phyloP scores from a whole-genome alignment of 2,329 filamentous ascomycete species.

The Podosphaera aphanis region DNA sequence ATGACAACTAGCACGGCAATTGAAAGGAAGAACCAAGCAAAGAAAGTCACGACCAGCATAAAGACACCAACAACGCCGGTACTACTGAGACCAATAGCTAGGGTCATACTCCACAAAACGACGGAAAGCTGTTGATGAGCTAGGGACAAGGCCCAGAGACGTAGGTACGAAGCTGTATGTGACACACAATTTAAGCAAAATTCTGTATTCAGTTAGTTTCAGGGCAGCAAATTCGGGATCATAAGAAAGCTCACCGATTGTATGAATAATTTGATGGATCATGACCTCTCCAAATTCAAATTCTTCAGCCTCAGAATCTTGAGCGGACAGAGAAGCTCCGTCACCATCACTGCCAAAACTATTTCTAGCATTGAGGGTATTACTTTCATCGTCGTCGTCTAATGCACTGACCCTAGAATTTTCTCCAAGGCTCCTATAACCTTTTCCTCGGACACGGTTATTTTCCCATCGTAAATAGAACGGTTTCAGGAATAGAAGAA shows the following conservation, averaged over 20 bases:
- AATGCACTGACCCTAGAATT: slow-evolving; percentile 68
- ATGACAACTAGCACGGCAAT: slow-evolving; percentile 69
- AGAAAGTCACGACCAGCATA: slow-evolving; percentile 62
- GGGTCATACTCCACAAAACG: slow-evolving; percentile 91
- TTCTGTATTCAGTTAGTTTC: slow-evolving; percentile 30
- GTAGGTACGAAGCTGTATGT: slow-evolving; percentile 93
- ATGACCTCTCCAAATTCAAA: slow-evolving; percentile 95
- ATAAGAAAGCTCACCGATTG: slow-evolving; percentile 51
- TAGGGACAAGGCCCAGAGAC: slow-evolving; percentile 90
- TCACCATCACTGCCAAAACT: slow-evolving; percentile 57
- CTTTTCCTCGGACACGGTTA: slow-evolving; percentile 65
- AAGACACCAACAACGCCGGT: slow-evolving; percentile 48
- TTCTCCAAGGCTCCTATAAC: slow-evolving; percentile 86
- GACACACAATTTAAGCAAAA: slow-evolving; percentile 99
- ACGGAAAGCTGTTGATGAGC: slow-evolving; percentile 94
- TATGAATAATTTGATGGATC: slow-evolving; percentile 98
- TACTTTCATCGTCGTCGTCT: slow-evolving; percentile 54
- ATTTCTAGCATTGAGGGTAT: slow-evolving; percentile 36
- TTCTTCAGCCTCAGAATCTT: slow-evolving; percentile 76
- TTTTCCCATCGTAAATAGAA: slow-evolving; percentile 87
- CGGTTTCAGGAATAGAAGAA: slow-evolving; percentile 84
- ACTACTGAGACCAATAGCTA: slow-evolving; percentile 49
- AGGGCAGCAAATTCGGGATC: neutral
- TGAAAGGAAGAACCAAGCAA: slow-evolving; percentile 71
- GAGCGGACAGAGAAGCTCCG: slow-evolving; percentile 63